phyloP scores from a whole-genome alignment of 192 early-diverging fungal species.

The Mortierella claussenii region DNA sequence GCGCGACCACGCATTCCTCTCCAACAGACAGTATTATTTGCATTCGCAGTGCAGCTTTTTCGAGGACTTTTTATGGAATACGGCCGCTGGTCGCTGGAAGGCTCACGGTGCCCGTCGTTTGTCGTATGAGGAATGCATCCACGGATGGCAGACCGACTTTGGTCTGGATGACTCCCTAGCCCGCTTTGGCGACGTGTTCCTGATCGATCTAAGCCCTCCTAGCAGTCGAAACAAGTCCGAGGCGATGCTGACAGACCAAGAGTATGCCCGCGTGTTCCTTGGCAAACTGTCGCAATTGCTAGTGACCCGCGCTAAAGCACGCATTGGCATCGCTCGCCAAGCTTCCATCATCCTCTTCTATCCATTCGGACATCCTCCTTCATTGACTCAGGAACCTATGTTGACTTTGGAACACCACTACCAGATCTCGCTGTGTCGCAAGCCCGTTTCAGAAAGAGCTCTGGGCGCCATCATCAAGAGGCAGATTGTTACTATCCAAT shows the following conservation, averaged over 20 bases:
- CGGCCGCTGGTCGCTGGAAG: slow-evolving; percentile 28
- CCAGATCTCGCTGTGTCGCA: slow-evolving; percentile 50
- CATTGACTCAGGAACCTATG: slow-evolving; percentile 42
- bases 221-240: slow-evolving; percentile 22
- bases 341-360: slow-evolving; percentile 46
- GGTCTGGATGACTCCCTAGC: slow-evolving; percentile 8
- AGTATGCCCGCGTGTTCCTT: slow-evolving; percentile 27
- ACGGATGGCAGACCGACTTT: slow-evolving; percentile 36
- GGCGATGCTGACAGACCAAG: slow-evolving; percentile 33
- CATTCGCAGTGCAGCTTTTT: slow-evolving; percentile 50
- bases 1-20: slow-evolving; percentile 48
- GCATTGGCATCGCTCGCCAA: slow-evolving; percentile 32
- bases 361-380: slow-evolving; percentile 51
- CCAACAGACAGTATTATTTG: slow-evolving; percentile 43
- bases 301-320: slow-evolving; percentile 23
- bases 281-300: slow-evolving; percentile 25
- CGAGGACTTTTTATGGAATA: slow-evolving; percentile 53
- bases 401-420: slow-evolving; percentile 29
- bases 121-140: slow-evolving; percentile 28
- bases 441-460: slow-evolving; percentile 45
- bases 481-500: slow-evolving; percentile 36
- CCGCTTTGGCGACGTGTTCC: slow-evolving; percentile 43
- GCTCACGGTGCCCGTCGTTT: slow-evolving; percentile 24
- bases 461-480: slow-evolving; percentile 45
- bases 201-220: slow-evolving; percentile 46